Base-by-base conservation (phyloP, 495 filamentous ascomycete species). In the Cercophora newfieldiana region DNA sequence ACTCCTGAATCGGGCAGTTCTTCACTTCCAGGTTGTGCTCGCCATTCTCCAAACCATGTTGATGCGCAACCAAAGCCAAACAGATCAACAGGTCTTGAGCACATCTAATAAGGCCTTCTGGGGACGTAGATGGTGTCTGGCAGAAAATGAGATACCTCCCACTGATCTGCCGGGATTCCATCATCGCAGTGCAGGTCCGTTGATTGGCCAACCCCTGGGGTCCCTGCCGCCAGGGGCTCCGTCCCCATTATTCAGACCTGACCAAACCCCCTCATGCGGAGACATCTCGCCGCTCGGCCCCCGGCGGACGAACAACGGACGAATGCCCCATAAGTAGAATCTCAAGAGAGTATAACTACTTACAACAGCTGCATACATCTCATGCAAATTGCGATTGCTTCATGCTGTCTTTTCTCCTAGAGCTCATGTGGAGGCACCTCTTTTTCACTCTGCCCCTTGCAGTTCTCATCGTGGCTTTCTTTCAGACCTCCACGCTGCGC, bases 401-500 rank as follows among this genome's bases (percentile, higher is more conserved):
- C 54, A 28, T 30, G 8, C 54, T 8, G 6, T 47, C 6, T 18
- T n/a, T 22, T 16, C 1, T 54, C 28, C 21, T 31, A 7, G n/a
- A 18, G 26, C 47, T 21, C 22, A 19, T 61, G 58, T 51, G 50
- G 44, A 61, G 59, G 50, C 59, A 50, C 26, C 30, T 62, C 30
- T 62, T 66, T 29, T 22, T 66, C 28, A 61, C 56, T 24, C 49
- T 66, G 44, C 59, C 65, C 5, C 47, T 66, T 47, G n/a, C 31
- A 12, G 50, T 66, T 26, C 22, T 62, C 50, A 57, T 57, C 48
- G 50, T 66, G 50, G 64, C 64, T 22, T 53, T 66, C 30, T 33
- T 61, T 6, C 64, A 48, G 22, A n/a, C 44, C 12, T 53, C 64
- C 4, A 25, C 31, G 19, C 30, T 57, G 31, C 61, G 19, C 50